Conservation (phyloP, 192 early-diverging fungal species). For the Gonapodya prolifera region DNA sequence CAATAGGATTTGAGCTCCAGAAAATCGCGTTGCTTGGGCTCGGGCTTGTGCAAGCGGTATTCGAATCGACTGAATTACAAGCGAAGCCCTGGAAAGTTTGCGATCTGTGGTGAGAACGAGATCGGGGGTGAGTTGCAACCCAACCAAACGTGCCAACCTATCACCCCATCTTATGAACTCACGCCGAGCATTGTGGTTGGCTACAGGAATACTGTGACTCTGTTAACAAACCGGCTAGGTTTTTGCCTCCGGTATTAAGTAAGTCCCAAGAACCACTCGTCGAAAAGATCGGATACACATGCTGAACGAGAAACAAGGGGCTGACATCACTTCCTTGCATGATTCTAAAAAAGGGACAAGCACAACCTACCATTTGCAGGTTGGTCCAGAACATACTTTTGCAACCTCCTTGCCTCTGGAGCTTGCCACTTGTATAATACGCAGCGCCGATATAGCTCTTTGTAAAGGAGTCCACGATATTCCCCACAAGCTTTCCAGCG, state of each 20-base stretch:
- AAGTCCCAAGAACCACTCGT: neutral
- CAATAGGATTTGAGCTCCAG: neutral
- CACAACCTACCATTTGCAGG: neutral
- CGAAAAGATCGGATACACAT: neutral
- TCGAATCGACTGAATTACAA: neutral
- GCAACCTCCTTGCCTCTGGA: neutral
- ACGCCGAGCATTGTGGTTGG: neutral
- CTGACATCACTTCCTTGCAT: too few species aligned
- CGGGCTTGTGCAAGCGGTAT: neutral
- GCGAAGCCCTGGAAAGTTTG: neutral
- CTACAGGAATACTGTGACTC: neutral
- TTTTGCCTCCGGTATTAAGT: neutral
- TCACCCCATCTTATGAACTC: too few species aligned
- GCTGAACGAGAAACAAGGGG: too few species aligned
- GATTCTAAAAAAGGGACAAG: neutral
- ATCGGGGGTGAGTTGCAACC: too few species aligned
- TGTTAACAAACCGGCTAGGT: neutral
- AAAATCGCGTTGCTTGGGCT: too few species aligned
- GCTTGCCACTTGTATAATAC: neutral
- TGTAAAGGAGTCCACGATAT: neutral
- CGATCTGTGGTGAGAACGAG: too few species aligned
- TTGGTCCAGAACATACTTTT: neutral
- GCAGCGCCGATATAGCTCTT: neutral
- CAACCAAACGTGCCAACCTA: too few species aligned
- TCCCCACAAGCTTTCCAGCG: neutral